phyloP scores from a whole-genome alignment of 139 green algal genomes.

The Limnomonas spitsbergensis region DNA sequence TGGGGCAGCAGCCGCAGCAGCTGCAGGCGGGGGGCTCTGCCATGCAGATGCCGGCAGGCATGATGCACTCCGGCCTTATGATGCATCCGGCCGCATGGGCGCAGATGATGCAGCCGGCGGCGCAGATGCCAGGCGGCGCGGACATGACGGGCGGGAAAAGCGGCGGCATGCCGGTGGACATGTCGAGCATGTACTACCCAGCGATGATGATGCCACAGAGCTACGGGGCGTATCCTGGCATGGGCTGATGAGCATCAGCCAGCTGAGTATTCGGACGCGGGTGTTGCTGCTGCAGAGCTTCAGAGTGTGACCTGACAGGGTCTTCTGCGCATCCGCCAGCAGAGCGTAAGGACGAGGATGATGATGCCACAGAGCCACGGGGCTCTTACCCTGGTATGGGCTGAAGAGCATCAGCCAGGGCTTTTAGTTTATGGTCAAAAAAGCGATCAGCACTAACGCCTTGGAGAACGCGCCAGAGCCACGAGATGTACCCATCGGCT shows the following conservation, averaged over 20 bases:
- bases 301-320: background rate
- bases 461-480: no score
- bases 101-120: background rate
- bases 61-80: background rate
- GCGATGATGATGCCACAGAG: conserved; percentile 9
- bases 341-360: no score
- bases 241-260: background rate
- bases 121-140: background rate
- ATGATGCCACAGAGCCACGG: background rate
- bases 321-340: background rate
- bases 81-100: background rate
- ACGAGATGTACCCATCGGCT: no score
- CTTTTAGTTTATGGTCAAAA: background rate
- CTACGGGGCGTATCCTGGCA: background rate
- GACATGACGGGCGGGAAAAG: background rate
- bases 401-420: background rate
- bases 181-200: conserved; percentile 7
- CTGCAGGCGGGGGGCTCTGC: no score
- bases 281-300: background rate
- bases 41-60: background rate
- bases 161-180: conserved; percentile 12
- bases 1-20: background rate
- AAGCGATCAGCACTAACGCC: no score
- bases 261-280: background rate
- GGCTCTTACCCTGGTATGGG: background rate